Base-by-base conservation (phyloP, 805 yeast species). In the Teunomyces atbi region DNA sequence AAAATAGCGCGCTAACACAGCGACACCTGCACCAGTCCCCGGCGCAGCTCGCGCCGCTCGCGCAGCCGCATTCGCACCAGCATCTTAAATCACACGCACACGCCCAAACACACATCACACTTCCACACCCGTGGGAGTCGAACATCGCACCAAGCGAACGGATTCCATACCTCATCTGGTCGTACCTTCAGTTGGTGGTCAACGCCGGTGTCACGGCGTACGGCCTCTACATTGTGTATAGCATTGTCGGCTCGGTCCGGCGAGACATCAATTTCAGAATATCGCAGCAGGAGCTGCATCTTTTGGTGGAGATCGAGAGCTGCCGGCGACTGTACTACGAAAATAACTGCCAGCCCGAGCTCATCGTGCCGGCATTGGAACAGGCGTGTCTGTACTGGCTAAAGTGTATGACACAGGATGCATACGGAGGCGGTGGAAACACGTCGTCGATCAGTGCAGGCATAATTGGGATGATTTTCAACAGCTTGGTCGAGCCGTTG, bases 401-500 rank as follows among this genome's bases (percentile, higher is more conserved):
- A 44, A 72, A 73, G 39, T 85, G 92, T 58, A 83, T 84, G 86
- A 71, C 71, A 41, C 78, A 80, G 54, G 79, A 82, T 45, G 79
- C 81, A 3, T 54, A 67, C 55, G 60, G 73, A 56, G 51, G 61
- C 45, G 69, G 74, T 1, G 81, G 83, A 3, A 75, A 81, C 53
- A 59, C 57, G 32, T 73, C 88, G 1, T 71, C 75, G 37, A 68
- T 84, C 10, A 76, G 82, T 48, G 87, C 88, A 1, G 81, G 79
- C 45, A 76, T 84, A 0, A 54, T 86, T 2, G 91, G 90, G 0
- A 64, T 78, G 41, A 67, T 85, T 12, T 53, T 84, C 8, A 83
- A 84, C 54, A 77, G 84, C 0, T 69, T 86, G 45, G 70, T 85
- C 15, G 88, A 85, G 52, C 90, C 89, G 0, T 72, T 86, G 37